Evolutionary conservation across 768 basidiomycete species (phyloP).

Genomic region (Hericium rajendrae): DNA sequence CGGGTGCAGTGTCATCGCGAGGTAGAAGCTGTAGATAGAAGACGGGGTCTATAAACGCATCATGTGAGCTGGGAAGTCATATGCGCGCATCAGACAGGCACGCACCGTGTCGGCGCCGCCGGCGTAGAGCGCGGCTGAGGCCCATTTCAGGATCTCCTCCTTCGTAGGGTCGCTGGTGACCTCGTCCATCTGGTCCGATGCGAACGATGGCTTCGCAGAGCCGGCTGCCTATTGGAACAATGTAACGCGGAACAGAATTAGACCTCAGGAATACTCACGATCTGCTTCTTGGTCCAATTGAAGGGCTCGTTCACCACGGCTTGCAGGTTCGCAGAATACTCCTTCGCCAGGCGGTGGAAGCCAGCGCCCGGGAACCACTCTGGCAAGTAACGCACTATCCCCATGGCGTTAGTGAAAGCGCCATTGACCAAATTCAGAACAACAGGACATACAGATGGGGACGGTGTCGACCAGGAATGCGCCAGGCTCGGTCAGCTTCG

Average conservation of each 20-base stretch:
- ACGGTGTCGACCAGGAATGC: slow-evolving; percentile 17
- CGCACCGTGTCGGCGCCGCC: slow-evolving; percentile 1
- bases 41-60: neutral
- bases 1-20: slow-evolving; percentile 11
- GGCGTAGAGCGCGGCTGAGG: neutral
- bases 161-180: neutral
- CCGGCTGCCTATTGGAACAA: neutral
- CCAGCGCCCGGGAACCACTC: slow-evolving; percentile 25
- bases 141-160: neutral
- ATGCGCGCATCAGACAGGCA: neutral
- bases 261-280: slow-evolving; percentile 3
- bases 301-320: slow-evolving; percentile 11
- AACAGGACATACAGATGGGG: slow-evolving; percentile 12
- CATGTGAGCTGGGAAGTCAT: neutral
- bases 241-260: neutral
- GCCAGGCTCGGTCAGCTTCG: slow-evolving; percentile 8
- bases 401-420: neutral
- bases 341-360: slow-evolving; percentile 13
- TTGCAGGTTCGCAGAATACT: neutral
- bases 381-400: slow-evolving; percentile 20
- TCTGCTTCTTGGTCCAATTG: slow-evolving; percentile 6
- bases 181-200: neutral
- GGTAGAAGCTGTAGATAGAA: slow-evolving; percentile 7
- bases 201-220: neutral
- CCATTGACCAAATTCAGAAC: neutral